Evolutionary conservation across 441 rosid species (phyloP).

Genomic region (Omphalea diandra): DNA sequence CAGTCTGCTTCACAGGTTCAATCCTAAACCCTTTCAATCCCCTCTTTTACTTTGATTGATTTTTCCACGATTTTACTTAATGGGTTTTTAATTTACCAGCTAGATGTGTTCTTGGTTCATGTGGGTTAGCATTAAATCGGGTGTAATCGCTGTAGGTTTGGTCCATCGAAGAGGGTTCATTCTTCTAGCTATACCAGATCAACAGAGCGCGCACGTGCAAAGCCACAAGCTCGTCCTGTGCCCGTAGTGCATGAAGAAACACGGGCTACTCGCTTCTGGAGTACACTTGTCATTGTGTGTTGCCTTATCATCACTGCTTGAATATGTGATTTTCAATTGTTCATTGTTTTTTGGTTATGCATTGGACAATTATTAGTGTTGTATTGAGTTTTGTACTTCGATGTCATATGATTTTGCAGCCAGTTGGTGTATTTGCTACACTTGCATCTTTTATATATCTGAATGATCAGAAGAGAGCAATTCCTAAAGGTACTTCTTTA

Average conservation of each 20-base stretch:
- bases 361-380: no score
- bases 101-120: conserved; percentile 3
- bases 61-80: neutral
- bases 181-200: conserved; percentile 48
- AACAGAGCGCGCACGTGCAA: conserved; percentile 31
- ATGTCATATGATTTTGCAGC: conserved; percentile 40
- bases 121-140: conserved; percentile 10
- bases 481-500: conserved; percentile 50
- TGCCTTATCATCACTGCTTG: conserved; percentile 13
- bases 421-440: conserved; percentile 54
- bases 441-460: conserved; percentile 49
- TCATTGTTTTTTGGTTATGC: neutral
- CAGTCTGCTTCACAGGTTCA: conserved; percentile 46
- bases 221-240: conserved; percentile 26
- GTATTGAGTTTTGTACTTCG: neutral
- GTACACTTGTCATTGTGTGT: conserved; percentile 45
- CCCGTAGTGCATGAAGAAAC: conserved; percentile 28
- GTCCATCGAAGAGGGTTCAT: conserved; percentile 40
- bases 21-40: conserved; percentile 21
- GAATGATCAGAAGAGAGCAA: conserved; percentile 75
- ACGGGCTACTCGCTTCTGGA: conserved; percentile 40
- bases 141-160: conserved; percentile 46
- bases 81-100: neutral
- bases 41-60: neutral
- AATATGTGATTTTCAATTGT: conserved; percentile 15